These are phyloP conservation scores for Spiraea crenata DNA, from an alignment of 331 rosid species.

Conservation along the genomic window DNA sequence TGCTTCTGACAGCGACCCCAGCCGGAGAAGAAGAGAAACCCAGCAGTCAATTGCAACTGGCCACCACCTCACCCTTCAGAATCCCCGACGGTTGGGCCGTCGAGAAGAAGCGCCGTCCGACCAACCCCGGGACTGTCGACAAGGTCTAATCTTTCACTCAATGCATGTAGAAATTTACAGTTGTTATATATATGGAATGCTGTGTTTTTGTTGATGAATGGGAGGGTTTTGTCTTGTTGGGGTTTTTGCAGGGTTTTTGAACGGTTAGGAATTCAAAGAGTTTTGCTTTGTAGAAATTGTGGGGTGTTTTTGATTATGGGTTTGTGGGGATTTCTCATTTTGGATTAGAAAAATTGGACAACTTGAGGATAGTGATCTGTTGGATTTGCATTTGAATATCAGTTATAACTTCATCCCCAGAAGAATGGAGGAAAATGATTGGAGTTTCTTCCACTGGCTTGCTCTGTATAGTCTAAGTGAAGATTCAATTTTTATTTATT, in stretches of 20 bases:
- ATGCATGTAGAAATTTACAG: too few relatives aligned
- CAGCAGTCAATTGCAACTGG: constrained; percentile 1
- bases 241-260: neutral
- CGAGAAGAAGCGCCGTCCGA: constrained; percentile 34
- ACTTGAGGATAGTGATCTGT: too few relatives aligned
- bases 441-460: neutral
- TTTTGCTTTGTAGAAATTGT: neutral
- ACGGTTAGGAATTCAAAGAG: too few relatives aligned
- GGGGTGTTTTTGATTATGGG: neutral
- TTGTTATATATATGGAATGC: too few relatives aligned
- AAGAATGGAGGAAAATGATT: neutral
- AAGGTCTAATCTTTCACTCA: constrained; percentile 25
- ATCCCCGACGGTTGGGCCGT: constrained; percentile 54
- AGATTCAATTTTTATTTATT: neutral
- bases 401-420: neutral
- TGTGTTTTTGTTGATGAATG: too few relatives aligned
- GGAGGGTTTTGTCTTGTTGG: neutral
- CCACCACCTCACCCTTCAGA: constrained; percentile 17
- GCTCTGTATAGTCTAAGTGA: neutral
- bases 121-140: constrained; percentile 25
- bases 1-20: constrained; percentile 12
- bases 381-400: neutral
- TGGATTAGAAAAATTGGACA: too few relatives aligned
- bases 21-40: neutral
- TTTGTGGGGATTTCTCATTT: neutral